Percentiles rank a stretch among this genome's conserved stretches.
These are phyloP conservation scores for Beauveria varroae DNA, from an alignment of 2,329 filamentous ascomycete species.

Conservation along the genomic window DNA sequence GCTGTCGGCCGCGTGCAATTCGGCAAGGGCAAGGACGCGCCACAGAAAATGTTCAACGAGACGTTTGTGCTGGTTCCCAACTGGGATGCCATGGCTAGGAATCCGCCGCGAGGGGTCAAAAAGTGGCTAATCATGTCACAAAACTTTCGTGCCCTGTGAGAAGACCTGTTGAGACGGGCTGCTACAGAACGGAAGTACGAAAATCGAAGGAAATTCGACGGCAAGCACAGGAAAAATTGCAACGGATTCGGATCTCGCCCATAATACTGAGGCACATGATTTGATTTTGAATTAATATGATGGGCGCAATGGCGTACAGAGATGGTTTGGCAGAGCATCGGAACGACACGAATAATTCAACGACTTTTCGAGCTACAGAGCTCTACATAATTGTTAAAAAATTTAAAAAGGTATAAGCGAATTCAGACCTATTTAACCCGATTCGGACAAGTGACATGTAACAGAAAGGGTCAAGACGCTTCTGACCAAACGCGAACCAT, in stretches of 20 bases:
- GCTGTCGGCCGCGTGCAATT: slow-evolving; percentile 67
- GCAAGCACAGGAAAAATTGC: no score
- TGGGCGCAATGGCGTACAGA: not conserved
- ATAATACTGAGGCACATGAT: not conserved
- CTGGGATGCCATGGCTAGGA: slow-evolving; percentile 49
- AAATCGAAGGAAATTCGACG: no score
- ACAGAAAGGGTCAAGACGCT: no score
- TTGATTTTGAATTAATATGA: not conserved
- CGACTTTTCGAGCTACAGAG: no score
- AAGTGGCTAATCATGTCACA: slow-evolving; percentile 64
- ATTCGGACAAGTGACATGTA: no score
- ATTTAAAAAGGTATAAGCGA: no score
- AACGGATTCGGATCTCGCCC: no score
- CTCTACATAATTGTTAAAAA: no score
- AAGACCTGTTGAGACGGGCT: no score
- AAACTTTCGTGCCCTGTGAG: slow-evolving; percentile 55
- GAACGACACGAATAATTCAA: no score
- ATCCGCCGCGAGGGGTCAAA: slow-evolving; percentile 44
- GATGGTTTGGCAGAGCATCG: not conserved
- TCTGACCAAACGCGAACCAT: no score
- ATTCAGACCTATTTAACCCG: no score
- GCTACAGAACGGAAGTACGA: not conserved
- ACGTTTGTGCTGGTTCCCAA: slow-evolving; percentile 76
- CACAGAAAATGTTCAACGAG: slow-evolving; percentile 66
- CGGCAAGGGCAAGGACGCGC: slow-evolving; percentile 53